Percentiles rank a stretch among this genome's conserved stretches.
phyloP scores from a whole-genome alignment of 345 rosid genomes.

The Nephelium lappaceum region DNA sequence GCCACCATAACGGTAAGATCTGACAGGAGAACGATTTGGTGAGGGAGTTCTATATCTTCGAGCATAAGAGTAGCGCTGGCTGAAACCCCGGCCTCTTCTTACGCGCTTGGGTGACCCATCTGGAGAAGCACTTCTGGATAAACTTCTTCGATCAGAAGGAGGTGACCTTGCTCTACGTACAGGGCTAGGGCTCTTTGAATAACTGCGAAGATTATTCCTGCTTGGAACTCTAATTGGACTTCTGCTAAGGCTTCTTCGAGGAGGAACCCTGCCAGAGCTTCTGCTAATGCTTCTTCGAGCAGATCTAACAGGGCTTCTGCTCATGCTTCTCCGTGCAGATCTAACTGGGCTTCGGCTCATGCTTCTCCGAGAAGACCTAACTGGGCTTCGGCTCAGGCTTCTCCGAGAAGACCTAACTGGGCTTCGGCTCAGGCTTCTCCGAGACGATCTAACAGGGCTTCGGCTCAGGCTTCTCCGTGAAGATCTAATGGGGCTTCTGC shows the following conservation, averaged over 20 bases:
- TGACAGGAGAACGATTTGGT: slow-evolving; percentile 82
- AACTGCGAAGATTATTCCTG: slow-evolving; percentile 55
- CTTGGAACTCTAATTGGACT: slow-evolving; percentile 60
- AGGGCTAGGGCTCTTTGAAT: slow-evolving; percentile 60
- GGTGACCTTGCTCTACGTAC: slow-evolving; percentile 65
- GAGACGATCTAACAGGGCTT: slow-evolving; percentile 58
- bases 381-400: slow-evolving; percentile 53
- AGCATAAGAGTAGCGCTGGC: slow-evolving; percentile 86
- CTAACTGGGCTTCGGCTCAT: slow-evolving; percentile 56
- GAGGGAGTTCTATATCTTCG: slow-evolving; percentile 88
- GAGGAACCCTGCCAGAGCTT: slow-evolving; percentile 47
- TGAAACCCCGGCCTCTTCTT: slow-evolving; percentile 93
- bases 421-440: slow-evolving; percentile 25
- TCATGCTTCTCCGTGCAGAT: slow-evolving; percentile 38
- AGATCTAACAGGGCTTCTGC: slow-evolving; percentile 41
- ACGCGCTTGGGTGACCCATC: slow-evolving; percentile 78
- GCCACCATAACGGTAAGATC: slow-evolving; percentile 66
- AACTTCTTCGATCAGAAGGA: slow-evolving; percentile 60
- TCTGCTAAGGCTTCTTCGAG: slow-evolving; percentile 58
- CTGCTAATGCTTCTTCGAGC: slow-evolving; percentile 51
- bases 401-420: slow-evolving; percentile 19
- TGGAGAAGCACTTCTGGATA: slow-evolving; percentile 84
- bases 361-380: slow-evolving; percentile 38
- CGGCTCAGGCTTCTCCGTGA: slow-evolving; percentile 57
- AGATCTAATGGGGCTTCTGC: slow-evolving; percentile 33